A percentile compares a stretch with the other conserved stretches of the same genome.
These are phyloP conservation scores for Evansstolkia leycettana DNA, from an alignment of 495 filamentous ascomycete genomes.

Conservation along the genomic window DNA sequence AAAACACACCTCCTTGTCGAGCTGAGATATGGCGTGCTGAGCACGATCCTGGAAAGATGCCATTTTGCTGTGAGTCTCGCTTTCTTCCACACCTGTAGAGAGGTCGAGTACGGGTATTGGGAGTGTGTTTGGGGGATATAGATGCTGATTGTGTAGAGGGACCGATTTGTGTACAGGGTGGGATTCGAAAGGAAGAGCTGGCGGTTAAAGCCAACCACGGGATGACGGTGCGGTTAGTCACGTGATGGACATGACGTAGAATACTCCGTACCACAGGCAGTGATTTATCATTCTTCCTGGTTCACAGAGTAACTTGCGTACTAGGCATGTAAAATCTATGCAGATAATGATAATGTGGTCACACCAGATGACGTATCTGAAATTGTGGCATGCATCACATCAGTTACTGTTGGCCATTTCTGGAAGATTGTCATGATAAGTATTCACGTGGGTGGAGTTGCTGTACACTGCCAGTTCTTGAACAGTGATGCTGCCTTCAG, in stretches of 20 bases:
- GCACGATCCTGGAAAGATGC: slow-evolving; percentile 81
- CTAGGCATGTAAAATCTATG: too few species aligned
- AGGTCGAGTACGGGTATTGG: not conserved
- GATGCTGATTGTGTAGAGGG: not conserved
- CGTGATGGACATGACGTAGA: slow-evolving; percentile 14
- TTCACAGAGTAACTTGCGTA: too few species aligned
- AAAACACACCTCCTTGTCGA: slow-evolving; percentile 78
- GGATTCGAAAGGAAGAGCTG: slow-evolving; percentile 11
- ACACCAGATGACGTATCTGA: too few species aligned
- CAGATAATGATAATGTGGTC: too few species aligned
- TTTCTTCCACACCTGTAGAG: not conserved
- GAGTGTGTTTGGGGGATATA: not conserved
- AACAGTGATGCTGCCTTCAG: too few species aligned
- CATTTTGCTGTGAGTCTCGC: slow-evolving; percentile 24
- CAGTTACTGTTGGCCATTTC: too few species aligned
- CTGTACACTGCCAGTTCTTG: too few species aligned
- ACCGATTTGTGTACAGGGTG: slow-evolving; percentile 1
- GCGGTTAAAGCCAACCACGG: slow-evolving; percentile 2
- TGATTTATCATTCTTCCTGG: too few species aligned
- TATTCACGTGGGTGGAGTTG: too few species aligned
- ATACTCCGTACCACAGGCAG: too few species aligned
- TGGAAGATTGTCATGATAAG: too few species aligned
- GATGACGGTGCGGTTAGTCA: slow-evolving; percentile 10
- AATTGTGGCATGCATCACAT: too few species aligned
- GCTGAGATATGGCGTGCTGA: slow-evolving; percentile 76